A percentile compares a stretch with the other conserved stretches of the same genome.
phyloP scores from a whole-genome alignment of 129 eudicot genomes.

The Lactuca saligna region DNA sequence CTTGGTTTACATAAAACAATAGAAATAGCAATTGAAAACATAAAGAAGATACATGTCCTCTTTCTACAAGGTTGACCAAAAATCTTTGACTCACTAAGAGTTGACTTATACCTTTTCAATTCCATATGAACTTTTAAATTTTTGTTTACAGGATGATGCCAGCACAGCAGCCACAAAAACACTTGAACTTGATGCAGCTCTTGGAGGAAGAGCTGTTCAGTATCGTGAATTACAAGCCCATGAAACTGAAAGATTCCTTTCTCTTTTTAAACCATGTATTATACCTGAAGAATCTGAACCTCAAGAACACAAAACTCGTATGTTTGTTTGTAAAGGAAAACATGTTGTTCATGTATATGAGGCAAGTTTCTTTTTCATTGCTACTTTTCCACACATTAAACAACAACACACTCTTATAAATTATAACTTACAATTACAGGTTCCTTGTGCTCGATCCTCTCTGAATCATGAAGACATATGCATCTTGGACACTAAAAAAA shows the following conservation, averaged over 20 bases:
- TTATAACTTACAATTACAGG: conserved; percentile 35
- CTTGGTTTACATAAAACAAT: too few species aligned
- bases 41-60: neutral
- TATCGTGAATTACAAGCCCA: conserved; percentile 86
- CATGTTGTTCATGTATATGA: conserved; percentile 89
- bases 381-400: too few species aligned
- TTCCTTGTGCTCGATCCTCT: conserved; percentile 83
- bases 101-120: neutral
- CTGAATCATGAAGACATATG: conserved; percentile 82
- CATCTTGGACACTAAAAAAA: conserved; percentile 70
- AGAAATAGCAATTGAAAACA: too few species aligned
- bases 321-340: conserved; percentile 75
- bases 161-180: conserved; percentile 35
- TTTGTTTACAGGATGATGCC: conserved; percentile 27
- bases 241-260: conserved; percentile 75
- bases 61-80: neutral
- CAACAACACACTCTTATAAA: too few species aligned
- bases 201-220: conserved; percentile 76
- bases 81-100: neutral
- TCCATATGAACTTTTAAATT: neutral
- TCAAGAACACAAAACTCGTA: conserved; percentile 63
- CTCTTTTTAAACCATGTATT: conserved; percentile 80
- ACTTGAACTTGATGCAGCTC: conserved; percentile 73
- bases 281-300: conserved; percentile 58
- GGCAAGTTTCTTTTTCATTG: conserved; percentile 63